These are phyloP conservation scores for Penicillium bovifimosum DNA, from an alignment of 495 filamentous ascomycete genomes.

Conservation along the genomic window DNA sequence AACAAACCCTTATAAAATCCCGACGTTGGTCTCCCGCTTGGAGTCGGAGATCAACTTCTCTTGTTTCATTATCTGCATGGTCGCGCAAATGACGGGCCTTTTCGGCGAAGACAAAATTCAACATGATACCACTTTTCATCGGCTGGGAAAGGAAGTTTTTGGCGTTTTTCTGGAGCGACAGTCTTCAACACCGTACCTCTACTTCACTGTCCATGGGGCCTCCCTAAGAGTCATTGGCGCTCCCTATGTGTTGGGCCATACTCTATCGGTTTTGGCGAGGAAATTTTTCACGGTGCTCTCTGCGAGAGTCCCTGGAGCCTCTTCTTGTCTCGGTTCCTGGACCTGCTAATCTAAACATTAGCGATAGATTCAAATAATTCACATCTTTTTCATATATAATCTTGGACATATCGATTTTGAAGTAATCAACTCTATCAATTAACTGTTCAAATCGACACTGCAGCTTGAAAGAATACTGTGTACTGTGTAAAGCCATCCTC, in stretches of 20 bases:
- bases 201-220: slow-evolving; percentile 9
- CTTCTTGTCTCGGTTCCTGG: slow-evolving; percentile 11
- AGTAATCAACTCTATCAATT: too few relatives aligned
- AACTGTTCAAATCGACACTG: too few relatives aligned
- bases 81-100: slow-evolving; percentile 33
- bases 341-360: slow-evolving; percentile 46
- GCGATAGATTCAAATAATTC: slow-evolving; percentile 32
- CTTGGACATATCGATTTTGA: neutral
- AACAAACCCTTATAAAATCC: slow-evolving; percentile 22
- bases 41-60: slow-evolving; percentile 12
- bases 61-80: slow-evolving; percentile 44
- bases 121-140: slow-evolving; percentile 51
- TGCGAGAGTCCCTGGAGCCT: neutral
- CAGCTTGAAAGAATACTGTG: too few relatives aligned
- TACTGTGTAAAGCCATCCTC: too few relatives aligned
- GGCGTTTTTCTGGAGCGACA: slow-evolving; percentile 44
- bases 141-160: slow-evolving; percentile 43
- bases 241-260: slow-evolving; percentile 2
- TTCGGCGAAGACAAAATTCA: slow-evolving; percentile 49
- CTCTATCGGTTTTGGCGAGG: slow-evolving; percentile 12
- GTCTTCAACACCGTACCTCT: slow-evolving; percentile 36
- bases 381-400: slow-evolving; percentile 5
- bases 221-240: neutral
- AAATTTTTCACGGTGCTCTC: slow-evolving; percentile 1
- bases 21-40: slow-evolving; percentile 13